Conservation (phyloP, 1,284 basidiomycete species). For the Austroboletus niveus region DNA sequence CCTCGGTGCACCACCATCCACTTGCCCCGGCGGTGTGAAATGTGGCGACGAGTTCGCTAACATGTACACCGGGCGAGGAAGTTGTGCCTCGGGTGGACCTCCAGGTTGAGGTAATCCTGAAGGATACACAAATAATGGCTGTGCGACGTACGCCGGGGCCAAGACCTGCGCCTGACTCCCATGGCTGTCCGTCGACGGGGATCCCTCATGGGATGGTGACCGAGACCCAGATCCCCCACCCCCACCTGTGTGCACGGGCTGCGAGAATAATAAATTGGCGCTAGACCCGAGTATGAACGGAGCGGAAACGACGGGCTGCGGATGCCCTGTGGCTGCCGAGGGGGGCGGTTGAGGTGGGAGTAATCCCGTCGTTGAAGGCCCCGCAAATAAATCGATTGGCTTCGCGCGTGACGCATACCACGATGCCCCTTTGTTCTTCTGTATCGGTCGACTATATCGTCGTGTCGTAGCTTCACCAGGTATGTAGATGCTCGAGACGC, state of each 20-base stretch:
- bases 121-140: constrained; percentile 32
- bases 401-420: constrained; percentile 31
- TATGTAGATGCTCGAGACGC: constrained; percentile 33
- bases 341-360: constrained; percentile 19
- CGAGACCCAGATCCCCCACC: constrained; percentile 24
- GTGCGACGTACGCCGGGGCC: constrained; percentile 33
- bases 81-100: constrained; percentile 21
- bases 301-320: constrained; percentile 14
- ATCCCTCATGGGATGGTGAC: constrained; percentile 30
- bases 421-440: constrained; percentile 23
- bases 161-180: constrained; percentile 28
- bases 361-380: constrained; percentile 34
- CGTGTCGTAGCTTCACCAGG: constrained; percentile 30
- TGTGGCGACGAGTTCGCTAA: constrained; percentile 27
- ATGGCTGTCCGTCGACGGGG: constrained; percentile 31
- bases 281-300: constrained; percentile 35
- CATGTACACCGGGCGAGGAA: constrained; percentile 31
- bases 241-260: constrained; percentile 9
- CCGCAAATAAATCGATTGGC: constrained; percentile 29
- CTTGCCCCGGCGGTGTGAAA: constrained; percentile 21
- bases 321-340: not conserved
- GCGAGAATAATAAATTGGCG: constrained; percentile 30
- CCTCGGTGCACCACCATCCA: constrained; percentile 19
- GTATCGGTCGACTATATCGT: constrained; percentile 30
- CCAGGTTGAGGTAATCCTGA: constrained; percentile 32